Percentiles rank a stretch among this genome's conserved stretches.
Conservation (phyloP, 768 basidiomycete genomes). For the Tulasnella sp. region DNA sequence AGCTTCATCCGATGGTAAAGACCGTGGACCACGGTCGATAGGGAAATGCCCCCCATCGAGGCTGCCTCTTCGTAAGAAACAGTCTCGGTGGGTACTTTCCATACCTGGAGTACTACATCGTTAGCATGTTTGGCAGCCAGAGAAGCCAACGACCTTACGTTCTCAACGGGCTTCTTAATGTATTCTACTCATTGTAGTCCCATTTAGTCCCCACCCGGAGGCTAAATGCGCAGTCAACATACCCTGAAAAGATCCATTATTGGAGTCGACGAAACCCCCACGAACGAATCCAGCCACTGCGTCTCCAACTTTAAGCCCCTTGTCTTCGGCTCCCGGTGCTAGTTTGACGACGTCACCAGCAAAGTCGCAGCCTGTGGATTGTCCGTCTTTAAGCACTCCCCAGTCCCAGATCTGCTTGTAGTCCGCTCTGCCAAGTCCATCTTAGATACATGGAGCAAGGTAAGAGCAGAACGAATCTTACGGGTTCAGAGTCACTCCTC, state of each 20-base stretch:
- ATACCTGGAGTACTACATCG: conserved; percentile 7
- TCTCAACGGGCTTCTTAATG: conserved; percentile 15
- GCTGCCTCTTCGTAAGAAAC: conserved; percentile 19
- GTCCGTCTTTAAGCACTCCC: conserved; percentile 15
- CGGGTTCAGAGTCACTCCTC: conserved; percentile 19
- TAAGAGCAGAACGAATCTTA: background rate
- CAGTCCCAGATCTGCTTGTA: conserved; percentile 15
- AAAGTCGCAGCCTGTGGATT: conserved; percentile 18
- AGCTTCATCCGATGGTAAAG: conserved; percentile 15
- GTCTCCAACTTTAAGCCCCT: conserved; percentile 18
- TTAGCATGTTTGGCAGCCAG: background rate
- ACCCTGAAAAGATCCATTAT: conserved; percentile 20
- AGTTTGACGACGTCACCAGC: conserved; percentile 19
- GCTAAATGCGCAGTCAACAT: background rate
- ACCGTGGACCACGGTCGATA: conserved; percentile 17
- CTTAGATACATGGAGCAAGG: background rate
- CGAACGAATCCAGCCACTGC: conserved; percentile 17
- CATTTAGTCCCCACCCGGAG: background rate
- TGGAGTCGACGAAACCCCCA: conserved; percentile 12
- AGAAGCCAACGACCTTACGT: background rate
- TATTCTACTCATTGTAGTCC: conserved; percentile 11
- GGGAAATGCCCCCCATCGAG: conserved; percentile 18
- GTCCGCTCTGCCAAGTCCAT: background rate
- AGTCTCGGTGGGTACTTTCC: conserved; percentile 14
- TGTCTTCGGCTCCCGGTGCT: conserved; percentile 14